Percentiles rank a stretch among this genome's conserved stretches.
Evolutionary conservation across 148 eudicot genomes (phyloP).

Genomic region (Diospyros kaki): DNA sequence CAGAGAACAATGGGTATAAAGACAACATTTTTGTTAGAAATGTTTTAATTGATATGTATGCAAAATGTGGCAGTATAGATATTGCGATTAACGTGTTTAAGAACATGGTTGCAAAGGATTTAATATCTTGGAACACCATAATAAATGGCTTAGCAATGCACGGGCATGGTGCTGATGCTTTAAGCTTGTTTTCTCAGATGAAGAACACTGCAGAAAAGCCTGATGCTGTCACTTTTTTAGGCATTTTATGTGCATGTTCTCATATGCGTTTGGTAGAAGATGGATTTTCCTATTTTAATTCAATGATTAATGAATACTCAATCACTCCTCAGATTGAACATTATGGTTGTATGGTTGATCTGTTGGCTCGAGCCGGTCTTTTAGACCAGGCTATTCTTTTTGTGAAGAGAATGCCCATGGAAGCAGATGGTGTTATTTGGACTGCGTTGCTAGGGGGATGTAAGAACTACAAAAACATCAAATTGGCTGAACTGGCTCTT

Average conservation of each 20-base stretch:
- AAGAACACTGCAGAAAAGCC: slow-evolving; percentile 40
- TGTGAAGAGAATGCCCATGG: slow-evolving; percentile 53
- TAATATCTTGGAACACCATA: slow-evolving; percentile 74
- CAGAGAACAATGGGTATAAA: slow-evolving; percentile 51
- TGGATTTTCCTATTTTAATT: slow-evolving; percentile 50
- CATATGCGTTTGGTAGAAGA: slow-evolving; percentile 61
- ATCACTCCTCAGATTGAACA: slow-evolving; percentile 68
- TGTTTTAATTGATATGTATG: slow-evolving; percentile 71
- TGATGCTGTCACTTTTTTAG: slow-evolving; percentile 65
- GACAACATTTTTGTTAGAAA: slow-evolving; percentile 50
- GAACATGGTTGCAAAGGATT: slow-evolving; percentile 45
- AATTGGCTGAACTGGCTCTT: slow-evolving; percentile 67
- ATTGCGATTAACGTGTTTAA: slow-evolving; percentile 45
- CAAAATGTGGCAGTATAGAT: slow-evolving; percentile 66
- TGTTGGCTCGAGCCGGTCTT: slow-evolving; percentile 63
- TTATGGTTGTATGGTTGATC: slow-evolving; percentile 71
- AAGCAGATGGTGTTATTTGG: slow-evolving; percentile 70
- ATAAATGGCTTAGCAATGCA: slow-evolving; percentile 70
- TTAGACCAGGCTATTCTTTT: slow-evolving; percentile 55
- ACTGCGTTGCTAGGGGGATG: slow-evolving; percentile 69
- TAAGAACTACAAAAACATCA: slow-evolving; percentile 52
- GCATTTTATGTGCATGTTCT: slow-evolving; percentile 71
- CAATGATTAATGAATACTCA: slow-evolving; percentile 44
- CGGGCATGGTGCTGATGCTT: slow-evolving; percentile 61
- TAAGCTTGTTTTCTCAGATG: slow-evolving; percentile 47